Conservation (phyloP, 305 asterid genomes). For the Galium porrigens region DNA sequence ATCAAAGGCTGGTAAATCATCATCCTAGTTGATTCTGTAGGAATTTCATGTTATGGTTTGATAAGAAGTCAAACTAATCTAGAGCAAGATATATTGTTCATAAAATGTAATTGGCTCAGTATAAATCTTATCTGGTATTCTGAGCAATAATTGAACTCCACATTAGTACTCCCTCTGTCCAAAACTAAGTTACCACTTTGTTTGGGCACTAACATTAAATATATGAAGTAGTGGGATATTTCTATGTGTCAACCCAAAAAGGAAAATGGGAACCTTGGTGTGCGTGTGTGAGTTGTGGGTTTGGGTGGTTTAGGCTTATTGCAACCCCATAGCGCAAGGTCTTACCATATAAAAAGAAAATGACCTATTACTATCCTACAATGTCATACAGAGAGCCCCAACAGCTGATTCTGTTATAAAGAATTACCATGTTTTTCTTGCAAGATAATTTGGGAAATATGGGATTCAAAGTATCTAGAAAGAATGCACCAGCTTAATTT, state of each 20-base stretch:
- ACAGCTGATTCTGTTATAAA: neutral
- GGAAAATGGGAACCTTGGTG: too few relatives aligned
- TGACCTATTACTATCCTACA: neutral
- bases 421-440: neutral
- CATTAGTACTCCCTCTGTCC: neutral
- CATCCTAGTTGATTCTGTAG: neutral
- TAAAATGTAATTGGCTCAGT: neutral
- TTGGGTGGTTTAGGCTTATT: too few relatives aligned
- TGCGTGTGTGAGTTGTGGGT: too few relatives aligned
- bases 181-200: neutral
- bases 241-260: too few relatives aligned
- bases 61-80: neutral
- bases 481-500: neutral
- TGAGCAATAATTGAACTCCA: neutral
- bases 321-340: too few relatives aligned
- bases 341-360: neutral
- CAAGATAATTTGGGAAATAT: neutral
- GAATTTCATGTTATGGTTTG: neutral
- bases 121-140: neutral
- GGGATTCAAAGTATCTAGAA: neutral
- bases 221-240: too few relatives aligned
- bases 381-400: neutral
- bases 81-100: neutral
- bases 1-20: neutral
- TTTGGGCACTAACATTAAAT: neutral